Base-by-base conservation (phyloP, 2,329 filamentous ascomycete genomes). In the Lachnellula arida region DNA sequence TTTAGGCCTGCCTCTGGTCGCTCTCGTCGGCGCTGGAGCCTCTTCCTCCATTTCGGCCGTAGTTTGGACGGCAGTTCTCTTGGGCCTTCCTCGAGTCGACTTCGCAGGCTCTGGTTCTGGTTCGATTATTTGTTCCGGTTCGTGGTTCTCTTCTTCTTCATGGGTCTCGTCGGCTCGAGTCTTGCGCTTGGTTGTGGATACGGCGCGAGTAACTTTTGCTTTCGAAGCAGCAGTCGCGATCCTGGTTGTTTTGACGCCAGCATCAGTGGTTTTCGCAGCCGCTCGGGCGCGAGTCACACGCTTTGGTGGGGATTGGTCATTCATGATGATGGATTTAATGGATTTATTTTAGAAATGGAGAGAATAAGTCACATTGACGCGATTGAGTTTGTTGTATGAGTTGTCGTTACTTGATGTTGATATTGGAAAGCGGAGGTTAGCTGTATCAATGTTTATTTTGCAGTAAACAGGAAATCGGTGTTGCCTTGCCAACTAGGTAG, bases 281-380 rank as follows among this genome's bases (percentile, higher is more conserved):
- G 74, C 75, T 63, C 75, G 67, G 46, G 76, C 74, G 62, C 81
- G 78, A 59, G 81, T 84, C 65, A 84, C 76, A 61, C 81, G 78
- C 71, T 82, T 82, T 37, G 81, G 81, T 51, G 81, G 81, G 56
- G 79, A 83, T 61, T 74, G 69, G 51, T 72, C 71, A 61, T 81
- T 78, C 80, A 84, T 82, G 60, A 51, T 74, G 50, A 44, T 32
- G 14, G 14, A 55, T 51, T 34, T 17, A 17, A 54, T 55, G 19
- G 46, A 50, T 54, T 46, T 46, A 52, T 15, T 32, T 32, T 4
- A 44, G 22, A 5, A 11, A 19, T 19, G 7, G 19, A 12, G 23
- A 22, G 11, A 19, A n/a, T 2, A 23, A 47, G 53, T 62, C 46
- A 59, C 60, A 62, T 62, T 49, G 53, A 57, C 43, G 56, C 51